Conservation (phyloP, 2,329 filamentous ascomycete genomes). For the Trichoderma sp. region DNA sequence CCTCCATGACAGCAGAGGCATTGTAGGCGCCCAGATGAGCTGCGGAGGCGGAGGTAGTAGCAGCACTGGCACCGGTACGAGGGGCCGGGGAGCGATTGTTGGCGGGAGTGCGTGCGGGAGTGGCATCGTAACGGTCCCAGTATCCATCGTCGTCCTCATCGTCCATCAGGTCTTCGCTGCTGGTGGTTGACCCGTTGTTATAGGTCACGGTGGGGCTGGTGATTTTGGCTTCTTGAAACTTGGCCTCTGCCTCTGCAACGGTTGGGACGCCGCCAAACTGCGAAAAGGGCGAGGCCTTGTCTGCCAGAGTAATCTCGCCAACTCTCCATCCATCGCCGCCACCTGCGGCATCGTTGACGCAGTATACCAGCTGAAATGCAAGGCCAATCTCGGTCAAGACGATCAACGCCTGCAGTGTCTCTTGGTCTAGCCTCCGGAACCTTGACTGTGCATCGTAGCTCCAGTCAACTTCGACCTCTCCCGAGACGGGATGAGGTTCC, state of each 20-base stretch:
- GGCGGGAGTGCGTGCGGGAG: constrained; percentile 63
- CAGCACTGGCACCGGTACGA: constrained; percentile 29
- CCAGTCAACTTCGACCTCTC: constrained; percentile 74
- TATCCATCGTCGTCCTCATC: constrained; percentile 70
- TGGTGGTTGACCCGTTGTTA: constrained; percentile 22
- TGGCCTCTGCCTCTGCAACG: constrained; percentile 61
- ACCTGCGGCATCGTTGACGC: constrained; percentile 61
- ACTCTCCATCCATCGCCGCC: constrained; percentile 67
- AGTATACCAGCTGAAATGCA: constrained; percentile 67
- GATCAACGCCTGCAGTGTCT: constrained; percentile 70
- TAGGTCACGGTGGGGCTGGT: constrained; percentile 24
- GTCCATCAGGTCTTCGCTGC: constrained; percentile 22
- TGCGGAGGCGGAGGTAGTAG: constrained; percentile 17
- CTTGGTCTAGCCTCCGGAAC: constrained; percentile 68
- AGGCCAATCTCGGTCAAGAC: constrained; percentile 61
- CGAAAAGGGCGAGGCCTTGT: constrained; percentile 56
- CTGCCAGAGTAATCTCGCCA: constrained; percentile 63
- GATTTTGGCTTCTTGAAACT: constrained; percentile 40
- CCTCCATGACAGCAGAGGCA: constrained; percentile 22
- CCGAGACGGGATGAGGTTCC: constrained; percentile 78
- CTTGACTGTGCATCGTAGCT: constrained; percentile 60
- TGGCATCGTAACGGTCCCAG: constrained; percentile 75
- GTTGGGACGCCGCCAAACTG: constrained; percentile 50
- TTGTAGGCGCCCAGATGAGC: constrained; percentile 26
- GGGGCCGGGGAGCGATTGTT: constrained; percentile 63